These are phyloP conservation scores for Acephala macrosclerotiorum DNA, from an alignment of 2,329 filamentous ascomycete genomes.

Conservation along the genomic window DNA sequence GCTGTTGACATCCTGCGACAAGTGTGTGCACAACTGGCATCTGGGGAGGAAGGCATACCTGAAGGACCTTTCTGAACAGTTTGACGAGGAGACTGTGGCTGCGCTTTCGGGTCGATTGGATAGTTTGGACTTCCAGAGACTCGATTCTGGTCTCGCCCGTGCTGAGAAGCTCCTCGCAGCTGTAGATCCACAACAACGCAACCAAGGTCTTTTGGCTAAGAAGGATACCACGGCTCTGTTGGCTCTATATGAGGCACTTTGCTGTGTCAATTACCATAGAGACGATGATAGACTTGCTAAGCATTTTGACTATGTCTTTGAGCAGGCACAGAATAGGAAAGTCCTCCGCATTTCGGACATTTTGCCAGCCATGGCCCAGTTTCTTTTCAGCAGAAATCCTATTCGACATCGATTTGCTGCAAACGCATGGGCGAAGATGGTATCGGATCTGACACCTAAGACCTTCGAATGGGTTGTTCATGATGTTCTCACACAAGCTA, in stretches of 20 bases:
- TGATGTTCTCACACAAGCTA: constrained; percentile 72
- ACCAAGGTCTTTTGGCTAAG: constrained; percentile 38
- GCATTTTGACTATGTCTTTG: constrained; percentile 82
- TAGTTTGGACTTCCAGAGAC: constrained; percentile 66
- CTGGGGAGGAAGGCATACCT: constrained; percentile 69
- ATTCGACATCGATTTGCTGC: constrained; percentile 71
- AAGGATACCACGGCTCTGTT: constrained; percentile 69
- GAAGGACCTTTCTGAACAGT: constrained; percentile 62
- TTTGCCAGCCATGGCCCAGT: constrained; percentile 83
- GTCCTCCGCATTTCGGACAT: constrained; percentile 78
- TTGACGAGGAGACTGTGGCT: constrained; percentile 56
- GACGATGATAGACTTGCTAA: constrained; percentile 38
- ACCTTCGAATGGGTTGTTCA: constrained; percentile 91
- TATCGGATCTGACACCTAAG: constrained; percentile 67
- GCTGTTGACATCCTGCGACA: constrained; percentile 69
- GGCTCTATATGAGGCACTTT: constrained; percentile 87
- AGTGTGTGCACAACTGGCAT: constrained; percentile 79
- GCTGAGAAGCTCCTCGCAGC: constrained; percentile 60
- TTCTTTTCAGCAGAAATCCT: constrained; percentile 79
- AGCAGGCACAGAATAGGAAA: constrained; percentile 78
- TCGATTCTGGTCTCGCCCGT: constrained; percentile 64
- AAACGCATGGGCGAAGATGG: constrained; percentile 71
- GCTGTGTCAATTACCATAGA: constrained; percentile 80
- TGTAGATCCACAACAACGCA: constrained; percentile 37
- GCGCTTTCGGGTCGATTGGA: constrained; percentile 65